A percentile compares a stretch with the other conserved stretches of the same genome.
Evolutionary conservation across 163 green algal genomes (phyloP).

Genomic region (Volvox carteri): DNA sequence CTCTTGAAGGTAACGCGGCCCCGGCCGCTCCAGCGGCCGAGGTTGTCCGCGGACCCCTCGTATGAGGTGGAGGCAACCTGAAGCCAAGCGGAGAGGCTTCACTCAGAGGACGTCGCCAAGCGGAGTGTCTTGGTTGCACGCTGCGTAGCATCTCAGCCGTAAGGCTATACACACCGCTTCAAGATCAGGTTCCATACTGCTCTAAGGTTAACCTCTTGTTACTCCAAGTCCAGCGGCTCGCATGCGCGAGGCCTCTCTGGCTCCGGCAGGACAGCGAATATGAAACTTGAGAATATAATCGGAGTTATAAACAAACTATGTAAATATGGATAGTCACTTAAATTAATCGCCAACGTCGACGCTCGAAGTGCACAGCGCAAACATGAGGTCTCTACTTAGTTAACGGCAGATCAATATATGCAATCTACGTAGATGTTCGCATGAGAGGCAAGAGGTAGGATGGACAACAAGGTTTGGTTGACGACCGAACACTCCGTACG

Average conservation of each 20-base stretch:
- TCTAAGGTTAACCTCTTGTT: not conserved
- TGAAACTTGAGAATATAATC: no score
- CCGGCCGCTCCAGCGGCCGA: conserved; percentile 55
- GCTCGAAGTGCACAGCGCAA: conserved; percentile 4
- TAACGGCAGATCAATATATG: no score
- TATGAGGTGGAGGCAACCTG: conserved; percentile 51
- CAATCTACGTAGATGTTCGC: no score
- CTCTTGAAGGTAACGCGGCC: conserved; percentile 65
- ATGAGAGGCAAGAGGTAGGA: not conserved
- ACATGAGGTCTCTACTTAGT: not conserved
- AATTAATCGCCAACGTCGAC: not conserved
- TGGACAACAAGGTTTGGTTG: conserved; percentile 1
- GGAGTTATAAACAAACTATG: not conserved
- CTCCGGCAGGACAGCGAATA: not conserved
- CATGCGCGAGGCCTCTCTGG: conserved; percentile 3
- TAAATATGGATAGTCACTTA: not conserved
- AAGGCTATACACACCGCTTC: not conserved
- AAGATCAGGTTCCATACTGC: conserved; percentile 40
- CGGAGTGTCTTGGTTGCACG: not conserved
- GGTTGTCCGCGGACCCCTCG: not conserved
- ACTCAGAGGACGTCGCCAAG: not conserved
- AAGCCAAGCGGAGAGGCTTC: not conserved
- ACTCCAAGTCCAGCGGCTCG: not conserved
- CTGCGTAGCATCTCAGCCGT: not conserved
- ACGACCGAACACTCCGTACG: not conserved